Base-by-base conservation (phyloP, 768 basidiomycete genomes). In the Hortiboletus campestris region DNA sequence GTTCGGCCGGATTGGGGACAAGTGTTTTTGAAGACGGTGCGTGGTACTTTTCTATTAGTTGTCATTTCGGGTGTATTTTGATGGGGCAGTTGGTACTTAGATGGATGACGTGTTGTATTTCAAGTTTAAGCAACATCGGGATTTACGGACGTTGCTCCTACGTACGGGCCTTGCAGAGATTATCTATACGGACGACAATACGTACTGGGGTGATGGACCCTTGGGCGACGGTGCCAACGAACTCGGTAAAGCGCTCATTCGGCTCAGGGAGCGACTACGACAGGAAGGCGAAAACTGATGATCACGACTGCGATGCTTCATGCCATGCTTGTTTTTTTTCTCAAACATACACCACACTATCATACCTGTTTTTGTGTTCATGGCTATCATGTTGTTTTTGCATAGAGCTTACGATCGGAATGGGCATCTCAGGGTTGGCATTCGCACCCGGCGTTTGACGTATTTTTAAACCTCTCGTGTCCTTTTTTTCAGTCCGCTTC, bases 91-190 rank as follows among this genome's bases (percentile, higher is more conserved):
- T 4, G 32, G 32, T 6, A 5, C 32, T 34, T 38, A 49, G 88
- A 82, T 89, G 83, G 82, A 86, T 41, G 81, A 86, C 9, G 87
- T 86, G 35, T 61, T 91, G 46, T 78, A 78, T 57, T 63, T 77
- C 57, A 93, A 93, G 66, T 86, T 92, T 62, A 78, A 73, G 46
- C 90, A 92, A 72, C 87, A 93, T 64, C 73, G 80, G 0, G 73
- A 79, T 31, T 67, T 92, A 51, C 80, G 83, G 35, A 55, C 56
- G 20, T 63, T 81, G 63, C 78, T 92, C 16, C 65, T 89, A 22
- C 63, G 69, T 20, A 89, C 89, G 4, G 80, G 77, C 10, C 62
- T 75, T 16, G 74, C 75, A 3, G 73, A 72, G 32, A 72, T 89
- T 34, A 66, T 85, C 4, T 87, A 85, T 62, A 67, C 72, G 10